Conservation (phyloP, 768 basidiomycete genomes). For the Agrocybe praecox region DNA sequence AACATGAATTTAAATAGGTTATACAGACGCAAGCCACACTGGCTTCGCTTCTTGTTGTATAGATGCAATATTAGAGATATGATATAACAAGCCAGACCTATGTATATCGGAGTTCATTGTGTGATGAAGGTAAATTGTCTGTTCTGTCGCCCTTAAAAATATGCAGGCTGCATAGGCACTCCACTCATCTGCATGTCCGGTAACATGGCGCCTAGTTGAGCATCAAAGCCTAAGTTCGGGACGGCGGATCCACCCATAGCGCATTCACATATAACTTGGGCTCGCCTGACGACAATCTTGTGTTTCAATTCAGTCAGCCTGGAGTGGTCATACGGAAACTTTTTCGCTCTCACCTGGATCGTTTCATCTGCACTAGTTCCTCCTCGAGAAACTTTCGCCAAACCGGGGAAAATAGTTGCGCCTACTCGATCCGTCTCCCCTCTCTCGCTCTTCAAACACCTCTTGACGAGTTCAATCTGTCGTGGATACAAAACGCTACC, state of each 20-base stretch:
- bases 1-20: conserved; percentile 48
- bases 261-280: conserved; percentile 88
- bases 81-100: conserved; percentile 8
- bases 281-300: conserved; percentile 74
- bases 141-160: conserved; percentile 16
- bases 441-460: conserved; percentile 75
- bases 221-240: conserved; percentile 19
- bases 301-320: conserved; percentile 2
- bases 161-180: conserved; percentile 18
- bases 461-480: conserved; percentile 84
- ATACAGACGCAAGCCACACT: conserved; percentile 85
- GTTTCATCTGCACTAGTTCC: conserved; percentile 44
- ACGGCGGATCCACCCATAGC: conserved; percentile 50
- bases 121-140: neutral
- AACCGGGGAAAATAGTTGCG: conserved; percentile 84
- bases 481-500: conserved; percentile 72
- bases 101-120: conserved; percentile 1
- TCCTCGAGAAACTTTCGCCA: conserved; percentile 74
- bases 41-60: conserved; percentile 76
- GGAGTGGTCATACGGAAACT: conserved; percentile 7
- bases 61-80: conserved; percentile 32
- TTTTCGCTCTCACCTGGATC: conserved; percentile 42
- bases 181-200: conserved; percentile 11
- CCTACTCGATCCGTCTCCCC: conserved; percentile 79
- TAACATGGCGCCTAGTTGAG: conserved; percentile 7